Percentiles rank a stretch among this genome's conserved stretches.
phyloP scores from a whole-genome alignment of 192 early-diverging fungal genomes.

The Gigaspora rosea region DNA sequence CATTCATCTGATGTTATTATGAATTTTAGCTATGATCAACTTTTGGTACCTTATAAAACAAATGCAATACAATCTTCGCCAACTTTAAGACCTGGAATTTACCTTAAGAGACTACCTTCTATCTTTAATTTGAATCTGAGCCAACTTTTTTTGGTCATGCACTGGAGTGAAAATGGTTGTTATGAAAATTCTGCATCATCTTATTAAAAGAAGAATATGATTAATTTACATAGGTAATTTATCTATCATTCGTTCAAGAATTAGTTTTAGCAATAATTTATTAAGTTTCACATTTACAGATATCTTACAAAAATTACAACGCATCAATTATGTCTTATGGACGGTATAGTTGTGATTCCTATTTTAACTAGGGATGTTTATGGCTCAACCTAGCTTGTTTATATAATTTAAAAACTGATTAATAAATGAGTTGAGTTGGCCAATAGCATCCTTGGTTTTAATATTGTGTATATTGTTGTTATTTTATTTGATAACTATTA shows the following conservation, averaged over 20 bases:
- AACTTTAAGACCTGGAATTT: slow-evolving; percentile 9
- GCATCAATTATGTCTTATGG: slow-evolving; percentile 27
- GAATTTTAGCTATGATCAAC: not conserved
- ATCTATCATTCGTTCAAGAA: not conserved
- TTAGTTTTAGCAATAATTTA: not conserved
- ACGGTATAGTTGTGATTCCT: not conserved
- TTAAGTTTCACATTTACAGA: not conserved
- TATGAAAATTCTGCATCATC: slow-evolving; percentile 31
- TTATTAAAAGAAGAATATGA: slow-evolving; percentile 33
- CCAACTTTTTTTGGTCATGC: slow-evolving; percentile 26
- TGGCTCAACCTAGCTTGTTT: too few species aligned
- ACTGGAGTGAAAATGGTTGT: slow-evolving; percentile 33
- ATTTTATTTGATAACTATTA: too few species aligned
- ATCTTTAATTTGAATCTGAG: too few species aligned
- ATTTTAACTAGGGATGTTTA: too few species aligned
- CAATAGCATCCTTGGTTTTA: too few species aligned
- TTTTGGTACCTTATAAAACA: too few species aligned
- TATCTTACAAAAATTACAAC: slow-evolving; percentile 29
- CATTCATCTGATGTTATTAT: not conserved
- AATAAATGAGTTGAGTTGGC: too few species aligned
- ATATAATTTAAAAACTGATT: too few species aligned
- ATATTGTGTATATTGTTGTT: too few species aligned
- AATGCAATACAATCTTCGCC: not conserved
- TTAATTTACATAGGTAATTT: slow-evolving; percentile 32
- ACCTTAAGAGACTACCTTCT: not conserved